Conservation (phyloP, 2,329 filamentous ascomycete species). For the Calonectria leucothoes region DNA sequence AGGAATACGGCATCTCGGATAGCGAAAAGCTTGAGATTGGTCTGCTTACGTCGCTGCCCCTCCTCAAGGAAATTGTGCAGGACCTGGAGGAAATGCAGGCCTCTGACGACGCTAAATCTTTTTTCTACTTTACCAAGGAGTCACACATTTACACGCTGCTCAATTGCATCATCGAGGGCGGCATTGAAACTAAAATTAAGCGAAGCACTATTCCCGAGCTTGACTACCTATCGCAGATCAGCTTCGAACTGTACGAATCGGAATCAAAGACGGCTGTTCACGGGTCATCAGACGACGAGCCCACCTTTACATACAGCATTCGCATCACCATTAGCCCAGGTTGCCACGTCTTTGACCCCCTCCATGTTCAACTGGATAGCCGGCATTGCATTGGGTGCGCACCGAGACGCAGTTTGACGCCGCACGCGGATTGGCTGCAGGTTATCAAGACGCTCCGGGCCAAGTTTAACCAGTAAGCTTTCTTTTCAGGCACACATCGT, state of each 20-base stretch:
- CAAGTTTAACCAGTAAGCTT: conserved; percentile 90
- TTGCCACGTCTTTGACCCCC: conserved; percentile 94
- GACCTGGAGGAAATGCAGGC: conserved; percentile 98
- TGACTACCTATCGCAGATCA: conserved; percentile 97
- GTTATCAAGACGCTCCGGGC: conserved; percentile 95
- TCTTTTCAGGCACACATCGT: conserved; percentile 17
- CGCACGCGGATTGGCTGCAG: conserved; percentile 94
- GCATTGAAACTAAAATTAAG: conserved; percentile 96
- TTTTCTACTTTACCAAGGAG: conserved; percentile 99
- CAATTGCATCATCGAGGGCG: conserved; percentile 97
- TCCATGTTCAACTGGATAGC: conserved; percentile 96
- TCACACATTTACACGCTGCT: conserved; percentile 98
- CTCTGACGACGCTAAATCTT: conserved; percentile 91
- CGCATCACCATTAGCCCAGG: conserved; percentile 95
- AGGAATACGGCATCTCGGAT: conserved; percentile 97
- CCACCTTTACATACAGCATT: conserved; percentile 92
- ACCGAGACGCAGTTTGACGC: conserved; percentile 87
- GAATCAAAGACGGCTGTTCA: conserved; percentile 73
- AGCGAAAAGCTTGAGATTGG: conserved; percentile 99
- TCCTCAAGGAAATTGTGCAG: conserved; percentile 96
- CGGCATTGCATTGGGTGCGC: conserved; percentile 97
- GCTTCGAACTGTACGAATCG: conserved; percentile 97
- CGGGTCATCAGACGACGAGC: conserved; percentile 61
- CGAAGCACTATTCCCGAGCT: conserved; percentile 95
- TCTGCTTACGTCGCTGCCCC: conserved; percentile 88